These are phyloP conservation scores for Lepidium didymum DNA, from an alignment of 345 rosid genomes.

Conservation along the genomic window DNA sequence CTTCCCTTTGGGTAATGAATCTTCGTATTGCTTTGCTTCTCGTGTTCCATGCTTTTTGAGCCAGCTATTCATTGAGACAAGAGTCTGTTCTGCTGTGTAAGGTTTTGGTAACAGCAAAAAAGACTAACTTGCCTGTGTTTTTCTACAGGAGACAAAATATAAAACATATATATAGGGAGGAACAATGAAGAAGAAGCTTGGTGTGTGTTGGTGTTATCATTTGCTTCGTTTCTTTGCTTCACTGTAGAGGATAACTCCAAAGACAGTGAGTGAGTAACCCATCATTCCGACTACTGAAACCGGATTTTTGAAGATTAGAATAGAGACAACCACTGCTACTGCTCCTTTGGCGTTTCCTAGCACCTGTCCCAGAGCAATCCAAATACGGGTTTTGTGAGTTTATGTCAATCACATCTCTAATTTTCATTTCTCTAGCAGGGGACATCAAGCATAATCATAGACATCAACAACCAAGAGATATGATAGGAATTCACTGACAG, in stretches of 20 bases:
- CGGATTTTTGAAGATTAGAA: conserved; percentile 90
- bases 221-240: conserved; percentile 97
- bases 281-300: conserved; percentile 98
- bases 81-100: conserved; percentile 15
- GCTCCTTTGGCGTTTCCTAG: conserved; percentile 99
- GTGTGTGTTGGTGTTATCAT: conserved; percentile 28
- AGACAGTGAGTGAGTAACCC: conserved; percentile 85
- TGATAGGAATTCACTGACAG: neutral
- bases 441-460: neutral
- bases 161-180: conserved; percentile 29
- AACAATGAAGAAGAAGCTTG: neutral
- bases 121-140: conserved; percentile 24
- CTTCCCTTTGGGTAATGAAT: conserved; percentile 15
- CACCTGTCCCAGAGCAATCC: conserved; percentile 45
- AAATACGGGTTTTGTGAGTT: neutral
- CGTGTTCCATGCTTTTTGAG: conserved; percentile 8
- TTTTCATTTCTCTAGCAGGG: neutral
- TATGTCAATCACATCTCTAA: neutral
- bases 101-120: conserved; percentile 18
- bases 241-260: conserved; percentile 89
- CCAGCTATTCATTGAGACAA: conserved; percentile 7
- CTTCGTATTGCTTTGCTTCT: conserved; percentile 18
- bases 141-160: conserved; percentile 2
- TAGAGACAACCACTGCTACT: conserved; percentile 94
- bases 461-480: neutral